Evolutionary conservation across 805 yeast genomes (phyloP), one percentile per base, ranked within the genome.

Genomic region (Scheffersomyces coipomensis): DNA sequence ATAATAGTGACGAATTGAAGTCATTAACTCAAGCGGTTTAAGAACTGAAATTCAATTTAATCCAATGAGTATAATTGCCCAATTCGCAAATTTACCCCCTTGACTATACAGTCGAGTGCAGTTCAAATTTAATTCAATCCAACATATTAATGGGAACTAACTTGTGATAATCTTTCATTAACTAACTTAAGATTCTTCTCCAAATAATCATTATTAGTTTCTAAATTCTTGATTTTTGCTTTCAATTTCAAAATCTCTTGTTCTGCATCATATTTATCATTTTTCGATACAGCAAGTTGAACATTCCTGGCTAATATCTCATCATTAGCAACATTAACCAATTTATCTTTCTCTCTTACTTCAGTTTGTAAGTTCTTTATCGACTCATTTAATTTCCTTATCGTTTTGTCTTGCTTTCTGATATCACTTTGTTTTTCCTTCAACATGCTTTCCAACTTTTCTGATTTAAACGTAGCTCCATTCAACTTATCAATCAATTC

Each of bases 241-340:
- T 21, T 21, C 9, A 21, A 21, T 7, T 6, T 7, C 9, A 21
- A 21, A 21, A 21, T 27, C 17, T 27, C 18, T 27, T 13, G 5
- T 11, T 10, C 5, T 27, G 15, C 6, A 27, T n/a, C 12, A 27
- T 13, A 5, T 5, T 13, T 27, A 6, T 5, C 17, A 17, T 37
- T 23, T 13, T 49, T 58, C 38, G 76, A 49, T 19, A 79, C 68
- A 42, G 75, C 77, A 25, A 67, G 64, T 52, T 83, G 89, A 29
- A 87, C 79, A 49, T 75, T 76, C 24, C 64, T 51, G 37, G 78
- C 76, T 43, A 86, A 65, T 21, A 82, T 64, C 51, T 86, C 93
- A 52, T 87, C 90, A 43, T 82, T 83, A 31, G 83, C 57, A 23
- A 73, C 63, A 43, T 79, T 85, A 15, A 81, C 71, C 4, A 81